Evolutionary conservation across 768 basidiomycete genomes (phyloP), one percentile per base, ranked within the genome.

Genomic region (Strobilomyces confusus): DNA sequence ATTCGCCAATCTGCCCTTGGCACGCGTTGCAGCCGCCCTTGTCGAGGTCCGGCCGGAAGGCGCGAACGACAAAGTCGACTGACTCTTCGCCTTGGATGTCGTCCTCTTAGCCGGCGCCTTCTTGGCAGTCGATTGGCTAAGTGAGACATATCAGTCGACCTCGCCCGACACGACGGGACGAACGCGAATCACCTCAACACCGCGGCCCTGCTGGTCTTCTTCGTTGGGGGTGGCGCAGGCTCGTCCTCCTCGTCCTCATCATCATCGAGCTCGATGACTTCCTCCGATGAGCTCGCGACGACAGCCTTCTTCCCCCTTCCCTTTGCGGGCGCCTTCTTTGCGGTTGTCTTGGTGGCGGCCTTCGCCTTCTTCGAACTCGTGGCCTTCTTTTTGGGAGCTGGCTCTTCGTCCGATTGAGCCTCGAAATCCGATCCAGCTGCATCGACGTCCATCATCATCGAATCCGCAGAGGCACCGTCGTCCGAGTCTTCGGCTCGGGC

Each of bases 381-480:
- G 5, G 70, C 72, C 57, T 74, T 77, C 62, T 72, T 81, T 47
- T 69, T 70, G 29, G 71, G 71, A 42, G 76, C 75, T 9, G 77
- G 76, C 30, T 68, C 69, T 15, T 72, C 77, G 33, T 82, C 80
- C 3, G 63, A 63, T 17, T 50, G 49, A 0, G 72, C 76, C 25
- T 82, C 76, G 30, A 68, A 66, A 43, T 79, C 84, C 30, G 80
- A 86, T 17, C 74, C 80, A 2, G 66, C 78, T 11, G 61, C 72
- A 56, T 87, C 87, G 43, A 89, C 67, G 44, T 92, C 87, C 80
- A 88, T 84, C 73, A 77, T 72, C 87, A 89, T 89, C 4, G 87
- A 90, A 63, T 91, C 90, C 14, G 69, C 66, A 0, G 76, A 80
- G 22, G 63, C 72, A 14, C 59, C 76, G 33, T 59, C 76, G 32